Conservation (phyloP, 306 rosid genomes). For the Crotalaria pallida region DNA sequence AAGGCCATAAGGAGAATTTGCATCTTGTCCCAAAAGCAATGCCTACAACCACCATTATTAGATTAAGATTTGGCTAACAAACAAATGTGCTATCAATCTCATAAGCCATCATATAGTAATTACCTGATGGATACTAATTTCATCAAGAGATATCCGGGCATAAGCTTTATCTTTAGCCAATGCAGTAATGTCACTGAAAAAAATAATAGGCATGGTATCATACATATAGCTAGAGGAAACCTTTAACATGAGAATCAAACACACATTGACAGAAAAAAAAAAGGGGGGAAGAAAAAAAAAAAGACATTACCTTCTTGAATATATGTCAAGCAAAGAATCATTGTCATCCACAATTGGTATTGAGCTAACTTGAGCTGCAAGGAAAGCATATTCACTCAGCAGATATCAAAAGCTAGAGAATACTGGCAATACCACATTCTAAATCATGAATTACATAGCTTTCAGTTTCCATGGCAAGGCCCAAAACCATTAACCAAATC, state of each 20-base stretch:
- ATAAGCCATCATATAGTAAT: constrained; percentile 3
- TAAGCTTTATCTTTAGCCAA: constrained; percentile 87
- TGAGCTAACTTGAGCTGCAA: constrained; percentile 80
- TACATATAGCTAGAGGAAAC: constrained; percentile 13
- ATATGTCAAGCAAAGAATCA: constrained; percentile 70
- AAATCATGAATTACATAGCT: background rate
- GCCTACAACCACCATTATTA: constrained; percentile 40
- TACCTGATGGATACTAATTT: constrained; percentile 79
- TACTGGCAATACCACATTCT: background rate
- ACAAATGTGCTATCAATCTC: background rate
- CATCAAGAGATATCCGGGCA: constrained; percentile 54
- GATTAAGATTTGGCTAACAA: constrained; percentile 5
- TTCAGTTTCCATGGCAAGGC: background rate
- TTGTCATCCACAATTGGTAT: constrained; percentile 77
- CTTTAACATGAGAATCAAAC: constrained; percentile 1
- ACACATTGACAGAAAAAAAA: background rate
- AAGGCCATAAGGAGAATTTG: constrained; percentile 44
- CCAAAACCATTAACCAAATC: background rate
- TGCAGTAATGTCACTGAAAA: constrained; percentile 74
- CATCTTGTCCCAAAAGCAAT: constrained; percentile 63
- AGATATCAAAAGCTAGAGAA: constrained; percentile 12
- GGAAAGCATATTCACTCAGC: constrained; percentile 20
- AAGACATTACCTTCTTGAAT: constrained; percentile 63
- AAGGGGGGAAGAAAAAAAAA: background rate
- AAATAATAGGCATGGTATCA: constrained; percentile 4